phyloP scores from a whole-genome alignment of 1,139 yeast species.

The Debaryomyces sp. region DNA sequence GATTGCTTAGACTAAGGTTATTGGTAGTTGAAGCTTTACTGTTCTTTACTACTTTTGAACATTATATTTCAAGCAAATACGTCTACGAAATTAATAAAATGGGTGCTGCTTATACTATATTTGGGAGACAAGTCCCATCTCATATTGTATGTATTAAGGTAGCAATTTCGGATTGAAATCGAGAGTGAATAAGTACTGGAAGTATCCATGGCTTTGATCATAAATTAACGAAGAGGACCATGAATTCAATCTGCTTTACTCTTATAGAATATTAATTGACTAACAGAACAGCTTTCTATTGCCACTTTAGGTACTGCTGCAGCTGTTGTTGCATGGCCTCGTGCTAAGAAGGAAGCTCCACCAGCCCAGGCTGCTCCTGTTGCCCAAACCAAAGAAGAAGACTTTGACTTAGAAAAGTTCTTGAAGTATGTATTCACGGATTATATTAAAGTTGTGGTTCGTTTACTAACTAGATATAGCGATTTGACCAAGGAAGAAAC shows the following conservation, averaged over 20 bases:
- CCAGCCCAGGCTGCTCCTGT: slow-evolving; percentile 35
- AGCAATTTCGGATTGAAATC: background rate
- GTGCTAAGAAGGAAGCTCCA: slow-evolving; percentile 32
- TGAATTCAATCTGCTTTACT: background rate
- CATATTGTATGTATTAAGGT: slow-evolving; percentile 55
- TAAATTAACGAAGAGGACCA: background rate
- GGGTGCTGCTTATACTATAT: slow-evolving; percentile 65
- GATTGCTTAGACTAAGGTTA: slow-evolving; percentile 3
- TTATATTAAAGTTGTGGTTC: background rate
- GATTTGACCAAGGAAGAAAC: slow-evolving; percentile 48
- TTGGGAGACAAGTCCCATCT: slow-evolving; percentile 67
- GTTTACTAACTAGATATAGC: slow-evolving; percentile 35
- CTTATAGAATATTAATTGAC: background rate
- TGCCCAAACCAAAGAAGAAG: slow-evolving; percentile 46
- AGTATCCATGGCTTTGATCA: background rate
- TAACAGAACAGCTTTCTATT: slow-evolving; percentile 38
- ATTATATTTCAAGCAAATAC: background rate
- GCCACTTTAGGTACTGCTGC: slow-evolving; percentile 50
- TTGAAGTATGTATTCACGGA: slow-evolving; percentile 48
- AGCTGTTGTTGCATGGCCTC: slow-evolving; percentile 47
- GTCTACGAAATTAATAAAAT: slow-evolving; percentile 25
- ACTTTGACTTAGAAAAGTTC: slow-evolving; percentile 62
- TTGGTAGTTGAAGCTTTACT: background rate
- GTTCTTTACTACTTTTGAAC: background rate
- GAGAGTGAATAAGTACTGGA: background rate